A percentile compares a stretch with the other conserved stretches of the same genome.
These are phyloP conservation scores for Spongispora temasekensis DNA, from an alignment of 1,284 basidiomycete species.

Conservation along the genomic window DNA sequence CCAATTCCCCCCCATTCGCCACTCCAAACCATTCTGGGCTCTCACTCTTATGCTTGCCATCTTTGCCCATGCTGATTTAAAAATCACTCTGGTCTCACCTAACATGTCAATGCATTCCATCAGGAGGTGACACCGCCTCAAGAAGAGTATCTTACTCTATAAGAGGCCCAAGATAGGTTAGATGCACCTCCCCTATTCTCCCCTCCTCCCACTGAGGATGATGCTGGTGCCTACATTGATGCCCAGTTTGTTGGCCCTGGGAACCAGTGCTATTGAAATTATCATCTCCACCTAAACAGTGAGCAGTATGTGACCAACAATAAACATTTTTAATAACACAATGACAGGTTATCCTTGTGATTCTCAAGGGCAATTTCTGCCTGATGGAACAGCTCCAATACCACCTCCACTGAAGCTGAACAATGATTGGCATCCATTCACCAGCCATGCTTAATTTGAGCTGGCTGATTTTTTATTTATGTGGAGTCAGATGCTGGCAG, in stretches of 20 bases:
- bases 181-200: not conserved
- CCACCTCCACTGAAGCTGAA: not conserved
- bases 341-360: not conserved
- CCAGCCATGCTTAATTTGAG: constrained; percentile 1
- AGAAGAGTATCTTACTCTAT: not conserved
- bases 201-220: not conserved
- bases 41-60: not conserved
- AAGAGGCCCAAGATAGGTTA: not conserved
- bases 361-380: not conserved
- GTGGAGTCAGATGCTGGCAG: constrained; percentile 21
- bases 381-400: not conserved
- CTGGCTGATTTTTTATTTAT: constrained; percentile 26
- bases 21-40: not conserved
- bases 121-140: not conserved
- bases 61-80: not conserved
- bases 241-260: not conserved
- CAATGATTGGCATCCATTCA: not conserved
- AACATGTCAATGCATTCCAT: not conserved
- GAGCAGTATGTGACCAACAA: not conserved
- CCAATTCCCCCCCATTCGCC: not conserved
- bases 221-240: too few species aligned
- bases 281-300: not conserved
- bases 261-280: not conserved
- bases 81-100: not conserved
- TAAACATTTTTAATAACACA: not conserved